These are phyloP conservation scores for Hypsizygus ulmarius DNA, from an alignment of 1,284 basidiomycete genomes.

Conservation along the genomic window DNA sequence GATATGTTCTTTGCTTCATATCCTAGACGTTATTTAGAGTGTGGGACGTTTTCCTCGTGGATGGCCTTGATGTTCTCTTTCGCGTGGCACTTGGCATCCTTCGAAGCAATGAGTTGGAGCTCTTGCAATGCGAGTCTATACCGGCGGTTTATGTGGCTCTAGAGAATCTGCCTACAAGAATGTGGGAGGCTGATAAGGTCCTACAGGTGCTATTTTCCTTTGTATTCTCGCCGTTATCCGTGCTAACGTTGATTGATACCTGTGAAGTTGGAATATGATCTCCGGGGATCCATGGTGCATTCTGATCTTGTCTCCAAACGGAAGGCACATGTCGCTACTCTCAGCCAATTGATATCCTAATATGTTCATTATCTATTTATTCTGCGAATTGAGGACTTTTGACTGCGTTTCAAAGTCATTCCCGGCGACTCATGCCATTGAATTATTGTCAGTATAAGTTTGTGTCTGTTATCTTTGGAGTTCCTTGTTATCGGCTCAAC, in stretches of 20 bases:
- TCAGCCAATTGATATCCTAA: constrained; percentile 42
- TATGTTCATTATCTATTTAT: neutral
- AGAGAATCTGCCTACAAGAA: constrained; percentile 82
- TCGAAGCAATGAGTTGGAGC: constrained; percentile 78
- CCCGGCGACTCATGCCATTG: no score
- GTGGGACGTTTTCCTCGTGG: constrained; percentile 95
- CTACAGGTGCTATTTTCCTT: constrained; percentile 63
- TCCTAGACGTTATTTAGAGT: constrained; percentile 80
- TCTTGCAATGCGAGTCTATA: constrained; percentile 79
- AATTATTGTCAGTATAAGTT: no score
- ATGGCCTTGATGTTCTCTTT: constrained; percentile 92
- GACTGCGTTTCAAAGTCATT: no score
- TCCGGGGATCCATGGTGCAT: constrained; percentile 65
- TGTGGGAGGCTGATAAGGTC: constrained; percentile 91
- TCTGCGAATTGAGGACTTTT: no score
- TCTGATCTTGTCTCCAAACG: constrained; percentile 68
- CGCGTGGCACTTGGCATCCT: constrained; percentile 87
- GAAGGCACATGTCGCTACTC: constrained; percentile 51
- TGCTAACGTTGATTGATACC: neutral
- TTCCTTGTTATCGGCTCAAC: no score
- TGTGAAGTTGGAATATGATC: constrained; percentile 61
- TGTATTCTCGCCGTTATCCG: neutral
- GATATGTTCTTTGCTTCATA: constrained; percentile 5
- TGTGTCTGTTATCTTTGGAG: no score
- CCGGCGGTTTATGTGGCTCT: constrained; percentile 85